These are phyloP conservation scores for Euphorbia celastroides DNA, from an alignment of 441 rosid genomes.

Conservation along the genomic window DNA sequence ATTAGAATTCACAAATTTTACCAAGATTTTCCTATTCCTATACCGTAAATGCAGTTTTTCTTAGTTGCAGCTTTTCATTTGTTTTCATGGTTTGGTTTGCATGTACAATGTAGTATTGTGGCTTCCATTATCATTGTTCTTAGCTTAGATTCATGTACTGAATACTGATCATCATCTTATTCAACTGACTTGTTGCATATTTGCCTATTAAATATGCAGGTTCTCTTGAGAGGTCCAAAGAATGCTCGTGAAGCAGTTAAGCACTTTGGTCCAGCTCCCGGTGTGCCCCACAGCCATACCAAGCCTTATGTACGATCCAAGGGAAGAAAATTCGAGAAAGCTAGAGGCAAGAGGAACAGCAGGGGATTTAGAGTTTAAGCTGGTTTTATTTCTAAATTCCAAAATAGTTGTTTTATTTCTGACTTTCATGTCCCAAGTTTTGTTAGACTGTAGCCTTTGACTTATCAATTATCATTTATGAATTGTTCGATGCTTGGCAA, in stretches of 20 bases:
- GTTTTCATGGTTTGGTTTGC: background rate
- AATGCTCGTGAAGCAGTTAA: conserved; percentile 92
- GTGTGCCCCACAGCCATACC: conserved; percentile 88
- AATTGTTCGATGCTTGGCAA: conserved; percentile 4
- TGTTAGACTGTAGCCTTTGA: conserved; percentile 9
- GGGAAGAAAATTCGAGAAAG: conserved; percentile 94
- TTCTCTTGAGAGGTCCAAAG: conserved; percentile 94
- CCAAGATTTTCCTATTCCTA: too few species aligned
- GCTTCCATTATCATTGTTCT: background rate
- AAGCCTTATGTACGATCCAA: conserved; percentile 77
- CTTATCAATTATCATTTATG: conserved; percentile 2
- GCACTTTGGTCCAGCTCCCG: conserved; percentile 96
- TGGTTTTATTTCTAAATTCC: conserved; percentile 19
- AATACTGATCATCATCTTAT: too few species aligned
- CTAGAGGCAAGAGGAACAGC: conserved; percentile 83
- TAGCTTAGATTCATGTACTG: background rate
- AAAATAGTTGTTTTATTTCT: conserved; percentile 15
- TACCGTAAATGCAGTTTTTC: too few species aligned
- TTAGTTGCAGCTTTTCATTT: conserved; percentile 6
- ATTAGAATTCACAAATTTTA: too few species aligned
- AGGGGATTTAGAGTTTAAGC: conserved; percentile 44
- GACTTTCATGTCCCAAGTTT: conserved; percentile 14
- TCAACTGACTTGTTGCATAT: too few species aligned
- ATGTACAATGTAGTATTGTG: background rate
- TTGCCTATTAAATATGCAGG: conserved; percentile 23